Base-by-base conservation (phyloP, 73 alveolate genomes). In the Paraurostyla sp. region DNA sequence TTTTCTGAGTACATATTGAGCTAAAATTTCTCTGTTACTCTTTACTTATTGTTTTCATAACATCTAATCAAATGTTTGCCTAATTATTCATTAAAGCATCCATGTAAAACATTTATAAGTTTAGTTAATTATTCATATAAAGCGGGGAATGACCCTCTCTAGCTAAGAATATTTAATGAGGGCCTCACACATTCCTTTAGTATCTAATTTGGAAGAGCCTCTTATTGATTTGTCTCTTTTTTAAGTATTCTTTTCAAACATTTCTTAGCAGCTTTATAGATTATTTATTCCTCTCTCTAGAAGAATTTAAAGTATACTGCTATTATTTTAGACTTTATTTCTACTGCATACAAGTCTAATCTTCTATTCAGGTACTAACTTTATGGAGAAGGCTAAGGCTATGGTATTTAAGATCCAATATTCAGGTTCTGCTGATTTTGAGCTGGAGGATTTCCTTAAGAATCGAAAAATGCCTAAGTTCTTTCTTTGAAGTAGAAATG, bases 101-200 rank as follows among this genome's bases (percentile, higher is more conserved):
- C 76, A 48, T 81, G 85, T 0, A 87, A 85, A 0, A 87, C 89
- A 32, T 75, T 57, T 6, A 87, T 87, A 48, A 87, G 56, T 30
- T 69, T 48, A 16, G 87, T 75, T 48, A 87, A 46, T 23, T 48
- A 40, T 43, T 87, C 40, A 45, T 75, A 87, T 7, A 71, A 40
- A 36, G 89, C 73, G 6, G 75, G 83, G 68, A 30, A 48, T 1
- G 80, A 81, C 6, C 40, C 42, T 57, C 82, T 87, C 56, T 35
- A 54, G 30, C 78, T 71, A 0, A 87, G 59, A 22, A 87, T 87
- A 25, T 87, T 69, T 30, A 87, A 41, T 0, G 89, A 50, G 1
- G 93, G 93, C 57, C 93, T 87, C 40, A 87, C 93, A 56, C 93
- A 87, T 40, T 87, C 93, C 57, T 87, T 87, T 6, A 87, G 85